Conservation (phyloP, 2,329 filamentous ascomycete genomes). For the Scedosporium boydii region DNA sequence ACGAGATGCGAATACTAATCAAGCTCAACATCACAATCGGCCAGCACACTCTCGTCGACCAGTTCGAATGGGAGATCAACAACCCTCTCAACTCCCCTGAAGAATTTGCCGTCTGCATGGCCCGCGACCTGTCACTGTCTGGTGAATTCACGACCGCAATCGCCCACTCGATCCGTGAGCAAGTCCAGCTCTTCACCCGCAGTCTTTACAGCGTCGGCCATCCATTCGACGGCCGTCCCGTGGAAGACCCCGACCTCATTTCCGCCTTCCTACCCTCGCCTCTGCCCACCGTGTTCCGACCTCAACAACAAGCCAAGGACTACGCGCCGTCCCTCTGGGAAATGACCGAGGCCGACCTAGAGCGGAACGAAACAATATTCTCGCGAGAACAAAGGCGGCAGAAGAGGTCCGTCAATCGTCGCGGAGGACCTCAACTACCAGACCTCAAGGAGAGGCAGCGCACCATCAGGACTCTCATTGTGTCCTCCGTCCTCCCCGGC, state of each 20-base stretch:
- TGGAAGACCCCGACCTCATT: slow-evolving; percentile 85
- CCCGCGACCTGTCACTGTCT: slow-evolving; percentile 77
- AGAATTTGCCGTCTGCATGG: slow-evolving; percentile 85
- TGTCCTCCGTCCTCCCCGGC: slow-evolving; percentile 86
- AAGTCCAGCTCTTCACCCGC: slow-evolving; percentile 87
- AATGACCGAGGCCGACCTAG: slow-evolving; percentile 79
- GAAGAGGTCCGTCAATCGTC: slow-evolving; percentile 88
- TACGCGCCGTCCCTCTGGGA: slow-evolving; percentile 92
- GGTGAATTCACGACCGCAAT: slow-evolving; percentile 97
- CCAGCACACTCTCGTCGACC: slow-evolving; percentile 84
- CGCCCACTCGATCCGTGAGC: slow-evolving; percentile 93
- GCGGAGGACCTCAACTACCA: slow-evolving; percentile 86
- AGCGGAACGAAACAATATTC: slow-evolving; percentile 84
- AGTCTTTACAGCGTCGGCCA: slow-evolving; percentile 90
- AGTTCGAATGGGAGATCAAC: slow-evolving; percentile 99
- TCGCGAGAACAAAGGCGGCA: slow-evolving; percentile 88
- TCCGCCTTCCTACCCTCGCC: slow-evolving; percentile 80
- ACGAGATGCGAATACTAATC: slow-evolving; percentile 94
- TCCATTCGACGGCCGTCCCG: slow-evolving; percentile 84
- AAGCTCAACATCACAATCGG: slow-evolving; percentile 98
- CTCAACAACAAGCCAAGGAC: slow-evolving; percentile 87
- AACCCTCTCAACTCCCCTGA: slow-evolving; percentile 89
- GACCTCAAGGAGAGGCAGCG: slow-evolving; percentile 91
- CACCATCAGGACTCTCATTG: slow-evolving; percentile 83
- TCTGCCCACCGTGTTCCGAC: slow-evolving; percentile 72